Base-by-base conservation (phyloP, 2,329 filamentous ascomycete genomes). In the Phoma sp. region DNA sequence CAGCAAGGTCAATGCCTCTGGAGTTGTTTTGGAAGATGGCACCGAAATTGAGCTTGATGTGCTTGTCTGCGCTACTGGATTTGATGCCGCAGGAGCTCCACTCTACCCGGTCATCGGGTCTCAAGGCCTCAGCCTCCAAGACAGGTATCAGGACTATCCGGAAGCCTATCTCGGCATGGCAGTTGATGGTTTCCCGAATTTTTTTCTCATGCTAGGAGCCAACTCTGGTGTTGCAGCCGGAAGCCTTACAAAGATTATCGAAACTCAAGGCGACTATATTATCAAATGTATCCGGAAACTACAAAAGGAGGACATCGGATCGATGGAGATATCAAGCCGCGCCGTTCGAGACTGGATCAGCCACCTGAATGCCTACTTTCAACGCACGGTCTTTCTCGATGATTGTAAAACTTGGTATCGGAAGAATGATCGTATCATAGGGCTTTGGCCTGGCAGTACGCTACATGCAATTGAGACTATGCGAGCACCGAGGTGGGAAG, bases 61-160 rank as follows among this genome's bases (percentile, higher is more conserved):
- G 9, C 64, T 80, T 22, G 74, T 80, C 53, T 79, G 76, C 58
- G 77, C 78, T 8, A 80, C 78, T 2, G 78, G 78, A 32, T 79
- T 79, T 67, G 69, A 78, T 58, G 58, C 72, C 25, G 68, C 66
- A 14, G 64, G 72, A 11, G 65, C 73, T 4, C 76, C 77, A 2
- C 74, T 74, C 3, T 79, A 78, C 64, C 38, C 41, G 2, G 36
- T 47, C 4, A 11, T 11, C 4, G 41, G 41, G 18, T 29, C 27
- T 7, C 13, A 43, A 13, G 41, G 41, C 14, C 23, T 9, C 2
- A 33, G 9, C 13, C 41, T 43, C 14, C n/a, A 33, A 10, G 29
- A 43, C n/a, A 33, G 29, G 14, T 43, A 18, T 14, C 32, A 24
- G 6, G n/a, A 14, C 11, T 10, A 23, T 4, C 41, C 41, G 2